These are phyloP conservation scores for Cladophialophora yegresii DNA, from an alignment of 2,329 filamentous ascomycete species.

Conservation along the genomic window DNA sequence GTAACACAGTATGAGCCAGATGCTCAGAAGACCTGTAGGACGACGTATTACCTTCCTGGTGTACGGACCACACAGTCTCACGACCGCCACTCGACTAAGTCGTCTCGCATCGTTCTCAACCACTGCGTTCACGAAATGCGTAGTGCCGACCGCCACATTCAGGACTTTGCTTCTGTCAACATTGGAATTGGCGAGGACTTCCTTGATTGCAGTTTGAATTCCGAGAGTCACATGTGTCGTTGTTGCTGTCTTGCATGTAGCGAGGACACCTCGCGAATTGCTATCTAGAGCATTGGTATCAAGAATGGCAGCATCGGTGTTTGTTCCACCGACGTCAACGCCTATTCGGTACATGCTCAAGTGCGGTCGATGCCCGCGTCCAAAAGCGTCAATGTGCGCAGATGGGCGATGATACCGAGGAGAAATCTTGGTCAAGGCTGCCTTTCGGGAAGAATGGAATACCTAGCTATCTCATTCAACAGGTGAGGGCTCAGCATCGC, in stretches of 20 bases:
- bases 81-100: slow-evolving; percentile 50
- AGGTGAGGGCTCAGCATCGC: background rate
- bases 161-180: slow-evolving; percentile 47
- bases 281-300: slow-evolving; percentile 44
- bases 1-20: slow-evolving; percentile 9
- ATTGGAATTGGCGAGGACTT: slow-evolving; percentile 46
- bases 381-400: background rate
- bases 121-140: slow-evolving; percentile 55
- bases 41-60: slow-evolving; percentile 41
- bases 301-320: slow-evolving; percentile 51
- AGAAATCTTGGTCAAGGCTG: background rate
- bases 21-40: slow-evolving; percentile 1
- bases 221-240: slow-evolving; percentile 56
- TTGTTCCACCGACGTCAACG: slow-evolving; percentile 46
- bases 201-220: slow-evolving; percentile 51
- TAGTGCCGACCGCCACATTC: slow-evolving; percentile 55
- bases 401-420: background rate
- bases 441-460: background rate
- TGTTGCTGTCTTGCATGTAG: slow-evolving; percentile 54
- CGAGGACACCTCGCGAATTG: slow-evolving; percentile 48
- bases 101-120: slow-evolving; percentile 50
- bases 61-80: slow-evolving; percentile 52
- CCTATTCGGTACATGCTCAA: slow-evolving; percentile 47
- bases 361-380: background rate
- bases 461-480: background rate